Base-by-base conservation (phyloP, 495 filamentous ascomycete species). In the Pseudoneurospora amorphoporcata region DNA sequence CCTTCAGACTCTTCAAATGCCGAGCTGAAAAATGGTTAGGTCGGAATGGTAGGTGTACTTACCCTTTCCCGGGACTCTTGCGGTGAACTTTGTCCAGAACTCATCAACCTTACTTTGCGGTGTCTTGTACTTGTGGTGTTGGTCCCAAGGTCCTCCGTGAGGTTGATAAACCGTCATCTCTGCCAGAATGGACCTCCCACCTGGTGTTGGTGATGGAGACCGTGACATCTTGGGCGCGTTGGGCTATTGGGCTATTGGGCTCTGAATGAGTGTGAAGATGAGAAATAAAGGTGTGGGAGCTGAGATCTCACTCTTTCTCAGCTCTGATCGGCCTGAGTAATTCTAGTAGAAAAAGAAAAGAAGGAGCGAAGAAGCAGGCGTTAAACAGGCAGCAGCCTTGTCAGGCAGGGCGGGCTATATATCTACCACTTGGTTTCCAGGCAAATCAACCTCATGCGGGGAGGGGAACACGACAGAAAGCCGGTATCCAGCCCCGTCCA, bases 11-110 rank as follows among this genome's bases (percentile, higher is more conserved):
- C 35, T 71, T 9, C 19, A 43, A 68, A 37, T 65, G 53, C 53
- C 8, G 35, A 69, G 8, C 14, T 38, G 47, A 69, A 70, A 68
- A 37, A 53, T 16, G 14, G 14, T 65, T 29, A 37, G 29, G 19
- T 38, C 19, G 61, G 65, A 53, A 45, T 29, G 8, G 75, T 70
- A 7, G 53, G n/a, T 29, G 38, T 40, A 76, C 75, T 72, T 77
- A 80, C 82, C 83, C 81, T 86, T 85, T 69, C 88, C 88, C 5
- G 87, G 88, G 45, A 81, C 77, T 72, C 89, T 92, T 68, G 87
- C 89, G 42, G 85, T 91, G 79, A 95, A 95, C 70, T 88, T 90
- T 43, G 85, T 79, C 93, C 93, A 97, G 82, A 95, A 95, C 69
- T 90, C 87, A 75, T 92, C 89, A 43, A 96, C 84, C 14, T 83